Percentiles rank a stretch among this genome's conserved stretches.
phyloP scores from a whole-genome alignment of 768 basidiomycete species.

The Pleurotus citrinopileatus region DNA sequence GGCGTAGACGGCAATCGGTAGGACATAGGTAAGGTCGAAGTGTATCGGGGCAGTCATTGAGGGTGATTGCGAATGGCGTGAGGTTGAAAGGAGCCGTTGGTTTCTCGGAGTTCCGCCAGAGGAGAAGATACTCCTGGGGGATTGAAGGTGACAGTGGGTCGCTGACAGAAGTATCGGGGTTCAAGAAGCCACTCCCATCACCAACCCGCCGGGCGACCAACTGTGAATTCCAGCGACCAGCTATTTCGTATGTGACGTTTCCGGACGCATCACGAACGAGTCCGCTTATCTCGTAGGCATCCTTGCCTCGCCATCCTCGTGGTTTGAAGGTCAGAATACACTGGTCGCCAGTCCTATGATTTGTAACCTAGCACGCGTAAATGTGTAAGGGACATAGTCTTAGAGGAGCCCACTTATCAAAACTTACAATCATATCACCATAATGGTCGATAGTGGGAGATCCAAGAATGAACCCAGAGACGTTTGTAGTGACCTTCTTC shows the following conservation, averaged over 20 bases:
- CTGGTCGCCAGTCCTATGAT: constrained; percentile 86
- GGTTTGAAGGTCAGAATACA: constrained; percentile 95
- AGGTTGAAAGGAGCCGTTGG: constrained; percentile 85
- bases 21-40: constrained; percentile 75
- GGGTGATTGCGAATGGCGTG: constrained; percentile 89
- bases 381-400: constrained; percentile 1
- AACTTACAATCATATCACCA: constrained; percentile 87
- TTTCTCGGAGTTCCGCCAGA: constrained; percentile 94
- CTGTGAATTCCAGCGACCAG: constrained; percentile 94
- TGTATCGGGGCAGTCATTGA: constrained; percentile 81
- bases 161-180: constrained; percentile 67
- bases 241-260: constrained; percentile 78
- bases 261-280: constrained; percentile 68
- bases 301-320: constrained; percentile 88
- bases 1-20: constrained; percentile 90
- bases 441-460: constrained; percentile 88
- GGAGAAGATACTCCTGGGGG: constrained; percentile 71
- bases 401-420: constrained; percentile 1
- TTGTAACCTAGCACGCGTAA: constrained; percentile 54
- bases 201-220: constrained; percentile 81
- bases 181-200: constrained; percentile 53
- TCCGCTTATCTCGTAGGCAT: constrained; percentile 92
- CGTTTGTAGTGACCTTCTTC: constrained; percentile 91
- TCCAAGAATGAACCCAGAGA: constrained; percentile 93
- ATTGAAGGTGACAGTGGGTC: constrained; percentile 39